Evolutionary conservation across 768 basidiomycete genomes (phyloP), one percentile per base, ranked within the genome.

Genomic region (Psilocybe azurescens): DNA sequence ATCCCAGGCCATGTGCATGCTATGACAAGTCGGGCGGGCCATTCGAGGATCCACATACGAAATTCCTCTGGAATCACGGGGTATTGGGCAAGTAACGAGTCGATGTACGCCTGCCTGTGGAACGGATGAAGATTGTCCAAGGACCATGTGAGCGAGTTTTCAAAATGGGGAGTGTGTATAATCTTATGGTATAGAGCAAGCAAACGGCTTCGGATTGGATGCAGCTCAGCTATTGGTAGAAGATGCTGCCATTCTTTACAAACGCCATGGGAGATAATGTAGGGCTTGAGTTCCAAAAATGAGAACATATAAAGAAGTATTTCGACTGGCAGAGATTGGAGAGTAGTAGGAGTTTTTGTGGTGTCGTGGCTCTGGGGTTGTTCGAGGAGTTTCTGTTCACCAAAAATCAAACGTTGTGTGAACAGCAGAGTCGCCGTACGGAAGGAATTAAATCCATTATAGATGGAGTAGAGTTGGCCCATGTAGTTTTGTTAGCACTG

Each of bases 11-110:
- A 24, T 24, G 24, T 24, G 24, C 24, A 24, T 24, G 24, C 24
- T 24, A 24, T 24, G 24, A 24, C 24, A 24, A 24, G 24, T 24
- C 24, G 24, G 24, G 24, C 24, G 24, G 24, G 24, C 24, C 24
- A 24, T 2, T 24, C 24, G 2, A 24, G 24, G 24, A 24, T 24
- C 24, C 24, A 24, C 24, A 24, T 24, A 1, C 24, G 38, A 14
- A 39, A 39, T 39, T 60, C 63, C n/a, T 60, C 55, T 1, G 63
- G 63, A 11, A 57, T 46, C 10, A 9, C 5, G 3, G 56, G 39
- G 46, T 59, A 32, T 36, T 63, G 62, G 18, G 29, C 11, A 11
- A 57, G n/a, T 0, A 57, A 44, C 14, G 20, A 6, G 44, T 48
- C 29, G 16, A 57, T 18, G 24, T 24, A 24, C 2, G 24, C 24